Conservation (phyloP, 352 stramenopile species). For the Aphanomyces cochlioides region DNA sequence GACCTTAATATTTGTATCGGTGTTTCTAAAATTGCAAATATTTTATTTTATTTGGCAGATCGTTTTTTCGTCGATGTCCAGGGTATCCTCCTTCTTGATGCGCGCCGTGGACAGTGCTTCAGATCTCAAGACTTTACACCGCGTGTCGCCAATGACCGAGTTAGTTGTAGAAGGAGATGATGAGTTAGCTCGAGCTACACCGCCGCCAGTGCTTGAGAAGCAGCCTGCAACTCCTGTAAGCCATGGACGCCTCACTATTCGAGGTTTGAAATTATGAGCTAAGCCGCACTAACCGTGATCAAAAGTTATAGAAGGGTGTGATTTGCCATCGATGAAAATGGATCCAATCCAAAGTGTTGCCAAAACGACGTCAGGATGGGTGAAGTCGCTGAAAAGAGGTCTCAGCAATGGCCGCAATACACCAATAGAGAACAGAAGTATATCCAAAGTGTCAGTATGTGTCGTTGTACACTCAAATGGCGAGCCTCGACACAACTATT, state of each 20-base stretch:
- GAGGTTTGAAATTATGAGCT: neutral
- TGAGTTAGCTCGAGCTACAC: neutral
- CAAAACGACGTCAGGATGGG: neutral
- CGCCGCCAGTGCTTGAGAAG: slow-evolving; percentile 20
- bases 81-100: neutral
- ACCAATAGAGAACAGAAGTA: neutral
- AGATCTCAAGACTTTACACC: neutral
- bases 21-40: neutral
- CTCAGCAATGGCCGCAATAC: slow-evolving; percentile 2
- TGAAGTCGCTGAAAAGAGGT: slow-evolving; percentile 12
- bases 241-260: slow-evolving; percentile 22
- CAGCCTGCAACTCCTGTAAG: neutral
- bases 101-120: neutral
- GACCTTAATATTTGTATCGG: neutral
- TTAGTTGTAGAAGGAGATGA: neutral
- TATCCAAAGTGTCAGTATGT: neutral
- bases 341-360: neutral
- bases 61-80: slow-evolving; percentile 18
- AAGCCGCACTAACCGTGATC: slow-evolving; percentile 15
- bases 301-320: slow-evolving; percentile 22
- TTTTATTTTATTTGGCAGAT: slow-evolving; percentile 7
- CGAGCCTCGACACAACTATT: neutral
- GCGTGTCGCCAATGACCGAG: neutral
- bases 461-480: slow-evolving; percentile 2
- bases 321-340: slow-evolving; percentile 3